Base-by-base conservation (phyloP, 2,329 filamentous ascomycete species). In the Lachnellula arida region DNA sequence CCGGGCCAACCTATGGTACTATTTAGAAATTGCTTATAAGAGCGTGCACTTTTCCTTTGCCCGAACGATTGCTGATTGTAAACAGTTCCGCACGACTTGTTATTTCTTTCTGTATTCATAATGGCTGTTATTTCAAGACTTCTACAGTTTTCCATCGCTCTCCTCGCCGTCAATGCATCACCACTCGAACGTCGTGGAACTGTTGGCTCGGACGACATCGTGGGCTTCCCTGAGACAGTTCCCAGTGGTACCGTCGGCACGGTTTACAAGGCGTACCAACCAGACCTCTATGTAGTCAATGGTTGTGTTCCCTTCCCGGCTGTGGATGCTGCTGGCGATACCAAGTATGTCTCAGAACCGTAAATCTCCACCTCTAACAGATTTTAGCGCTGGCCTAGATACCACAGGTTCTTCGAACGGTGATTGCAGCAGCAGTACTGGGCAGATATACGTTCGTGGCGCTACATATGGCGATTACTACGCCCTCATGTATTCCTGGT, bases 281-380 rank as follows among this genome's bases (percentile, higher is more conserved):
- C 81, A 0, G 75, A 73, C 52, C 73, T 84, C 5, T 63, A 81
- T 11, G 77, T 85, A 5, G 74, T 75, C 17, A 80, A 81, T 62
- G 82, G 83, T 46, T 86, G 83, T 59, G 82, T 85, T 8, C 81
- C 82, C 0, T 86, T 83, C 64, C 82, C 82, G 0, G 82, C 78
- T 1, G 82, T 86, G 1, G 79, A 86, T 59, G 74, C 75, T 0
- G 68, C 71, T 0, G 84, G 83, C 2, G 75, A 86, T 61, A 84
- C 79, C 15, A 74, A 76, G 82, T 84, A 67, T 57, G 73, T 62
- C 17, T 15, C 40, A 23, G 7, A n/a, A 9, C 12, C 11, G 14
- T 23, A 19, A n/a, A 40, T 55, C 14, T 32, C 14, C 15, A 25
- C 12, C 19, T 44, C 49, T 54, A 49, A 61, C 5, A 23, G 35